Base-by-base conservation (phyloP, 352 stramenopile species). In the Phytophthora syringae region DNA sequence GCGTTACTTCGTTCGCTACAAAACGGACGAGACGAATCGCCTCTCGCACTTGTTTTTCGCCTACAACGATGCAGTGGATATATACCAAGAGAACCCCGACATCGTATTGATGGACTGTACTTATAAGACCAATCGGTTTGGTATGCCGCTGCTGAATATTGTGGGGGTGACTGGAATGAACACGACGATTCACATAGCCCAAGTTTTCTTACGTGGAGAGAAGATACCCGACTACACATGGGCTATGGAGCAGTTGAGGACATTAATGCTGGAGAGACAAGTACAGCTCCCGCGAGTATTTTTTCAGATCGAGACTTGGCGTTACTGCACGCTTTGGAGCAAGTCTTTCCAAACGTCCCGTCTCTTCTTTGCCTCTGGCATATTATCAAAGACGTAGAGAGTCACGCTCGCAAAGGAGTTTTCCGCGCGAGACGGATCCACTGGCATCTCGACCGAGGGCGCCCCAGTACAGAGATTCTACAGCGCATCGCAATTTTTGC, bases 31-130 rank as follows among this genome's bases (percentile, higher is more conserved):
- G 4, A 22, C 16, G 3, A 43, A 43, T 43, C 36, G 36, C 12
- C 36, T 43, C 5, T 34, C 52, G 1, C 60, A 68, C 15, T 34
- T 62, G 18, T 65, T 55, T n/a, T 59, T 70, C 22, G 59, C 42
- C 1, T 21, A 52, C 12, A 50, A 63, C 11, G 43, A 61, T 2
- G 39, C 59, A 0, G 20, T 74, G 18, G 7, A 20, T 25, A 58
- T 66, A 6, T 74, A 63, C 32, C 28, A 3, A 12, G 16, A 24
- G 1, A 74, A 64, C 16, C 54, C 43, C 13, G 48, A 74, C 30
- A 53, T 55, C 2, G 42, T 74, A 7, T 24, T 72, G 13, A 56
- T 73, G 37, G 58, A 70, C n/a, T 77, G 64, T 20, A 77, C 69
- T 12, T 70, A 64, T 18, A 16, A 21, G 3, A 77, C 64, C 2